Conservation (phyloP, 2,329 filamentous ascomycete species). For the Aspergillus arachidicola region DNA sequence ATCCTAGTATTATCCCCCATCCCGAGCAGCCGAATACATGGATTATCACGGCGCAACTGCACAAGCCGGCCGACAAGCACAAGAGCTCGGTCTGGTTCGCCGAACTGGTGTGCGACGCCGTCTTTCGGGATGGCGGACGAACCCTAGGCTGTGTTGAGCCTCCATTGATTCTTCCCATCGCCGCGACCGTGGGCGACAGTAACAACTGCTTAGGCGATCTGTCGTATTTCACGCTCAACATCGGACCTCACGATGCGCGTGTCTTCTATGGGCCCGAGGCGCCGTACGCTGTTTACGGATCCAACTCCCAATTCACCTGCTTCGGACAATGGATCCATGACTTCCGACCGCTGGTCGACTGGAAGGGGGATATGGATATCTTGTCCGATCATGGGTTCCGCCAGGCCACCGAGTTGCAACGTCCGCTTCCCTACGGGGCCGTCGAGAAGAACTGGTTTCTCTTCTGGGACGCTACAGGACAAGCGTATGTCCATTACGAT, state of each 20-base stretch:
- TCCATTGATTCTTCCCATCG: conserved; percentile 50
- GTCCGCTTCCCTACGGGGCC: conserved; percentile 47
- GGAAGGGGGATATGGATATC: conserved; percentile 34
- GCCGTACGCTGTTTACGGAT: conserved; percentile 58
- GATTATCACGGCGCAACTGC: conserved; percentile 56
- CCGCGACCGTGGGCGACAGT: conserved; percentile 46
- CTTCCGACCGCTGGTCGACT: conserved; percentile 54
- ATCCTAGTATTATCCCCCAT: conserved; percentile 63
- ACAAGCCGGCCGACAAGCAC: conserved; percentile 27
- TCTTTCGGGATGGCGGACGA: conserved; percentile 44
- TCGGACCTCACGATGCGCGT: conserved; percentile 62
- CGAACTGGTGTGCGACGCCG: conserved; percentile 56
- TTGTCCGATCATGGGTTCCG: conserved; percentile 41
- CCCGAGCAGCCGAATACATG: conserved; percentile 51
- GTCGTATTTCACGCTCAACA: conserved; percentile 45
- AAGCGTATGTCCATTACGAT: conserved; percentile 58
- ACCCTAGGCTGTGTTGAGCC: conserved; percentile 42
- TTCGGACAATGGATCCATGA: conserved; percentile 62
- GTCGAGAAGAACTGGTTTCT: conserved; percentile 67
- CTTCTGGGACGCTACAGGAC: conserved; percentile 57
- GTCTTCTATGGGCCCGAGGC: conserved; percentile 57
- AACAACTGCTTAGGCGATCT: conserved; percentile 51
- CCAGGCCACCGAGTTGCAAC: conserved; percentile 53
- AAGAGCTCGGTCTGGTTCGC: conserved; percentile 36
- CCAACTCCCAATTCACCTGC: conserved; percentile 57